phyloP scores from a whole-genome alignment of 306 rosid genomes.

The Sicyos baderoa region DNA sequence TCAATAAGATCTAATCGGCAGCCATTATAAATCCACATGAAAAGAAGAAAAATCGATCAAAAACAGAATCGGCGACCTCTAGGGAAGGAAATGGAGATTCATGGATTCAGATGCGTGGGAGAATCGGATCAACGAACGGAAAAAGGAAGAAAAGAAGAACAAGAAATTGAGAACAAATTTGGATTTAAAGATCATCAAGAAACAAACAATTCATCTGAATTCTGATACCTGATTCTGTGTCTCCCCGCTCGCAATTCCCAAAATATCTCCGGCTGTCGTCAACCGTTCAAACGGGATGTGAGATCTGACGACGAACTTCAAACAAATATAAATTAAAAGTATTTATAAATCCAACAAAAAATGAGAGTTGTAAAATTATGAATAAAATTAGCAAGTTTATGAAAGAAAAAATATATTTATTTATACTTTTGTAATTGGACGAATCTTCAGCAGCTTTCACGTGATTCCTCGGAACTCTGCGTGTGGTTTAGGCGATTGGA shows the following conservation, averaged over 20 bases:
- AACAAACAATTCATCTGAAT: neutral
- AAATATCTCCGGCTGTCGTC: slow-evolving; percentile 16
- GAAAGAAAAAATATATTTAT: neutral
- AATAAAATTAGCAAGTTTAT: too few species aligned
- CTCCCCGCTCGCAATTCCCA: slow-evolving; percentile 16
- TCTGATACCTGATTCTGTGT: slow-evolving; percentile 9
- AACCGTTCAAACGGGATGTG: slow-evolving; percentile 8
- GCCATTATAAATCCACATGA: too few species aligned
- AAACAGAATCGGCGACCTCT: neutral
- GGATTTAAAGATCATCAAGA: neutral
- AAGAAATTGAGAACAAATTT: neutral
- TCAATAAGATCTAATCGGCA: slow-evolving; percentile 10
- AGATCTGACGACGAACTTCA: slow-evolving; percentile 12
- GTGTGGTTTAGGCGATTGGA: too few species aligned
- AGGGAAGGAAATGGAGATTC: neutral
- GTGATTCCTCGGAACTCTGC: neutral
- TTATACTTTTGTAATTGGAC: neutral
- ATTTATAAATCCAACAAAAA: neutral
- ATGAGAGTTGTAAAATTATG: too few species aligned
- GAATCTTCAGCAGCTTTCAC: neutral
- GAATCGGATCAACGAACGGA: neutral
- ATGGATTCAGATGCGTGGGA: slow-evolving; percentile 13
- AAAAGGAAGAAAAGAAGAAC: neutral
- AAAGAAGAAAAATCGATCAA: too few species aligned
- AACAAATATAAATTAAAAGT: neutral